Percentiles rank a stretch among this genome's conserved stretches.
These are phyloP conservation scores for Saccharomycopsis hybrid DNA, from an alignment of 1,139 yeast genomes.

Conservation along the genomic window DNA sequence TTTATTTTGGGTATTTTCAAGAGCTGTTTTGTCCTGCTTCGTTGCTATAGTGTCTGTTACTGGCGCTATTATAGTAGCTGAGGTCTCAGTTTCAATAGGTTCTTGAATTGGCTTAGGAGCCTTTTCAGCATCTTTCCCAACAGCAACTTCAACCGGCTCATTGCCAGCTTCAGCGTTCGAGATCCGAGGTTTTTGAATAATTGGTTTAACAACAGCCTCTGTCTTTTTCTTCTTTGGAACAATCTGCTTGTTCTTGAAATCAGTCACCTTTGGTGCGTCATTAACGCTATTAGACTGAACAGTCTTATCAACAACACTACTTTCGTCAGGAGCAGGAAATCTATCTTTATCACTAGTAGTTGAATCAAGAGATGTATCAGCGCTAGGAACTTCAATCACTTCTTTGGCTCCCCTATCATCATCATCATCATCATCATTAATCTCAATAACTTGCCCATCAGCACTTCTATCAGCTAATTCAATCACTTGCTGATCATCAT, in stretches of 20 bases:
- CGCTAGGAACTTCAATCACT: conserved; percentile 17
- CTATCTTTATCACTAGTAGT: too few species aligned
- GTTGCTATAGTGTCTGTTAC: too few species aligned
- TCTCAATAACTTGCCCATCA: conserved; percentile 4
- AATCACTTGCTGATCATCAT: conserved; percentile 16
- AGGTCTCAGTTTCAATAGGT: too few species aligned
- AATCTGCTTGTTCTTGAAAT: neutral
- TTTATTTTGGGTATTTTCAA: conserved; percentile 13
- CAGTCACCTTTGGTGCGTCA: neutral
- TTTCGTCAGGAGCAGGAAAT: too few species aligned
- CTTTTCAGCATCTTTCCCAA: too few species aligned
- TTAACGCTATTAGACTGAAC: too few species aligned
- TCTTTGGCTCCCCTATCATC: conserved; percentile 22
- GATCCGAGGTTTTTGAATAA: neutral
- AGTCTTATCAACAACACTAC: too few species aligned
- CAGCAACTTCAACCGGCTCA: too few species aligned
- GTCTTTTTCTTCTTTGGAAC: neutral
- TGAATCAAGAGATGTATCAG: neutral
- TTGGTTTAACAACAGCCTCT: neutral
- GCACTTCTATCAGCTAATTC: conserved; percentile 8
- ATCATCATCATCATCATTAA: conserved; percentile 16
- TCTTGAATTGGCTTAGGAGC: too few species aligned
- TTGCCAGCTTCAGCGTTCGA: neutral
- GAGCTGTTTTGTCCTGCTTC: too few species aligned
- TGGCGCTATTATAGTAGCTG: too few species aligned